Evolutionary conservation across 73 alveolate genomes (phyloP).

Genomic region (Paramecium biaurelia): DNA sequence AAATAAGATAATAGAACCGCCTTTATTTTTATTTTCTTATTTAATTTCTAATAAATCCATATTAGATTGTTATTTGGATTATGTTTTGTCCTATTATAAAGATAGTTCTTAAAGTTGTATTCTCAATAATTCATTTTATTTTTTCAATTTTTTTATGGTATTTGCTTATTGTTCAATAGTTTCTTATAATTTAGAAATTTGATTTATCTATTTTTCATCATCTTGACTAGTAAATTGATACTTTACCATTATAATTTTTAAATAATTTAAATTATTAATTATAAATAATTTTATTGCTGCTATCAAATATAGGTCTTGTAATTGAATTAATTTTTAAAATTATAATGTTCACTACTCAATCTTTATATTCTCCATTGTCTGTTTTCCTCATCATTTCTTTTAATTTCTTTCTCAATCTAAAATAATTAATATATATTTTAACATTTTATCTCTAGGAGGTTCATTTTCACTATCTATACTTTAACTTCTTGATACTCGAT

Average conservation of each 20-base stretch:
- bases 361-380: slow-evolving; percentile 23
- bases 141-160: background rate
- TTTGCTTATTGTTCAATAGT: background rate
- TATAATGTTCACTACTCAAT: background rate
- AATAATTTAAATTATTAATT: background rate
- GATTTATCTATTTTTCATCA: background rate
- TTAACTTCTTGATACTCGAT: slow-evolving; percentile 1
- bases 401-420: slow-evolving; percentile 23
- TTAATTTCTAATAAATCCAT: background rate
- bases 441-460: slow-evolving; percentile 35
- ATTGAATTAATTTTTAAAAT: background rate
- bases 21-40: background rate
- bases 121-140: background rate
- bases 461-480: slow-evolving; percentile 27
- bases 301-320: background rate
- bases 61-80: background rate
- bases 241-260: background rate
- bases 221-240: background rate
- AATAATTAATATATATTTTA: background rate
- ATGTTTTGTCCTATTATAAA: background rate
- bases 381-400: slow-evolving; percentile 38
- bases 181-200: background rate
- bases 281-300: background rate
- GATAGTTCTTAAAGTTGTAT: background rate
- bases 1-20: background rate